These are phyloP conservation scores for Penicillium macrosclerotiorum DNA, from an alignment of 495 filamentous ascomycete species.

Conservation along the genomic window DNA sequence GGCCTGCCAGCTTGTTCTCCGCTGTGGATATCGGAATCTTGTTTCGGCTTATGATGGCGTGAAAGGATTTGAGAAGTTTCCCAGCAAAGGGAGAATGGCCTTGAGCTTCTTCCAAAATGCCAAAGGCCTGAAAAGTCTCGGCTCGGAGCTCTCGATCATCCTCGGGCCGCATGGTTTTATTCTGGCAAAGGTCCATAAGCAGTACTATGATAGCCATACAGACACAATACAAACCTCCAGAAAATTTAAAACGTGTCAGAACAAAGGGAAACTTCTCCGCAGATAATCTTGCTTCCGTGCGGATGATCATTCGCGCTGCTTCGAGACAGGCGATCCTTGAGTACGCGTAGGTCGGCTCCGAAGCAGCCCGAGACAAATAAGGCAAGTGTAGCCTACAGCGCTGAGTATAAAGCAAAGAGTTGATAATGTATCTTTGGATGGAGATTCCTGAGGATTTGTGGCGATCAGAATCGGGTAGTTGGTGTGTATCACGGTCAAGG, in stretches of 20 bases:
- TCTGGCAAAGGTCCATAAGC: slow-evolving; percentile 32
- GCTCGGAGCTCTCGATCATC: slow-evolving; percentile 16
- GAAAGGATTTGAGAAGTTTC: slow-evolving; percentile 32
- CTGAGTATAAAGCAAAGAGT: slow-evolving; percentile 32
- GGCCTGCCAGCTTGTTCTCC: background rate
- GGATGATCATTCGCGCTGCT: slow-evolving; percentile 33
- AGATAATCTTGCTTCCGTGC: slow-evolving; percentile 22
- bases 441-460: slow-evolving; percentile 20
- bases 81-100: slow-evolving; percentile 30
- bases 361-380: slow-evolving; percentile 26
- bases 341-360: slow-evolving; percentile 25
- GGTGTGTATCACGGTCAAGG: background rate
- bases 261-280: slow-evolving; percentile 21
- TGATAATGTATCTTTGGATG: slow-evolving; percentile 33
- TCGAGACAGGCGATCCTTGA: slow-evolving; percentile 37
- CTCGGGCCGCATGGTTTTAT: slow-evolving; percentile 11
- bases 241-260: slow-evolving; percentile 16
- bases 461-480: slow-evolving; percentile 3
- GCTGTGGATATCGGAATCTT: slow-evolving; percentile 11
- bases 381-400: slow-evolving; percentile 43
- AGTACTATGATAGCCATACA: slow-evolving; percentile 40
- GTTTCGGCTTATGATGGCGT: slow-evolving; percentile 29
- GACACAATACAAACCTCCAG: slow-evolving; percentile 30
- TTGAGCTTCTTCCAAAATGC: slow-evolving; percentile 34
- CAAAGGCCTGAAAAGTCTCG: slow-evolving; percentile 33